A percentile compares a stretch with the other conserved stretches of the same genome.
Conservation (phyloP, 2,329 filamentous ascomycete species). For the Claviceps digitariae region DNA sequence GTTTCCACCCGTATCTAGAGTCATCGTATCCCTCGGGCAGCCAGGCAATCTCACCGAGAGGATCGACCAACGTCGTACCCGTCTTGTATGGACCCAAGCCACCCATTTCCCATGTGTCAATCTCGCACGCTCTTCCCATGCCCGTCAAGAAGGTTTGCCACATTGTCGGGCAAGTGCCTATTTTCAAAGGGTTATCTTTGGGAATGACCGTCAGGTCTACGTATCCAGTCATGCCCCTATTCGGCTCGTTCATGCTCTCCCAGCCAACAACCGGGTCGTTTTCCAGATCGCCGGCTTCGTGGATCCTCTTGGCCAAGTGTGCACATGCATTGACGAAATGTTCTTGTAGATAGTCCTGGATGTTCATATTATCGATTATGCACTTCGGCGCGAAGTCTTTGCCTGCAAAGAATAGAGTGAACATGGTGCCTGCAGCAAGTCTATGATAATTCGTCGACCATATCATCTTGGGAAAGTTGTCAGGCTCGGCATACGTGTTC, state of each 20-base stretch:
- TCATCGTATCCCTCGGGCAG: slow-evolving; percentile 74
- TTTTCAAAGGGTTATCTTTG: slow-evolving; percentile 76
- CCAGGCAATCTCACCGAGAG: slow-evolving; percentile 77
- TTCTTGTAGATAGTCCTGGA: slow-evolving; percentile 83
- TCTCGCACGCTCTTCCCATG: slow-evolving; percentile 79
- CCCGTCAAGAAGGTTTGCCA: slow-evolving; percentile 90
- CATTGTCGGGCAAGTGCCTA: slow-evolving; percentile 83
- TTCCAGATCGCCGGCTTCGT: slow-evolving; percentile 80
- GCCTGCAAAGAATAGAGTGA: slow-evolving; percentile 87
- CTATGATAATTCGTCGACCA: slow-evolving; percentile 97
- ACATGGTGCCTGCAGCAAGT: slow-evolving; percentile 77
- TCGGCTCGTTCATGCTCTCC: slow-evolving; percentile 94
- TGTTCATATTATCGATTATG: slow-evolving; percentile 87
- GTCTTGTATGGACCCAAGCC: slow-evolving; percentile 85
- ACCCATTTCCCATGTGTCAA: slow-evolving; percentile 88
- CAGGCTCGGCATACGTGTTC: slow-evolving; percentile 78
- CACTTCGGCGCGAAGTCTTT: slow-evolving; percentile 90
- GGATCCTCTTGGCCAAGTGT: slow-evolving; percentile 71
- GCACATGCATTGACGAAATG: slow-evolving; percentile 73
- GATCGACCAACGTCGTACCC: slow-evolving; percentile 71
- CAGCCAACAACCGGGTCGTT: slow-evolving; percentile 83
- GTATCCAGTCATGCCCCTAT: slow-evolving; percentile 73
- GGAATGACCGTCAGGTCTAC: slow-evolving; percentile 72
- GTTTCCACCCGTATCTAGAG: slow-evolving; percentile 75
- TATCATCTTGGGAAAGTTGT: slow-evolving; percentile 92